phyloP scores from a whole-genome alignment of 2,329 filamentous ascomycete species.

The Fusarium proliferatum region DNA sequence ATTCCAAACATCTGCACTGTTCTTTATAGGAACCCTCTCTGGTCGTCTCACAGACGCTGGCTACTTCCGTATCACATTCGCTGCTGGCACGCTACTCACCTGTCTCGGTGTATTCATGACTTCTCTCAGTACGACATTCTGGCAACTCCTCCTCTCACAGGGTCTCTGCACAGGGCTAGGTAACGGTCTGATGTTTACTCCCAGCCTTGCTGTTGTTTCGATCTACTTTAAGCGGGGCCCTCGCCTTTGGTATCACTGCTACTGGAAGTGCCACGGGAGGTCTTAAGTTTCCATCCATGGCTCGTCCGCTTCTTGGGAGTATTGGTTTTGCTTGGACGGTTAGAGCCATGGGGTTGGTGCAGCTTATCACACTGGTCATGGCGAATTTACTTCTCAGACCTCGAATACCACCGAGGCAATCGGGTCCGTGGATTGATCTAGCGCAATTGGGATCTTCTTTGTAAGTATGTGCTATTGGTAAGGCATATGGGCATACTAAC shows the following conservation, averaged over 20 bases:
- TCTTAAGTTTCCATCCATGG: neutral
- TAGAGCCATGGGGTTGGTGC: neutral
- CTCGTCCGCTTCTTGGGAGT: neutral
- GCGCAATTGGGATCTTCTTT: slow-evolving; percentile 4
- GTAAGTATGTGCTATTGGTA: neutral
- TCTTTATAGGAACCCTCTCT: neutral
- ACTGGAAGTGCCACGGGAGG: neutral
- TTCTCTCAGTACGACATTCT: neutral
- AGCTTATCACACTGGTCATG: neutral
- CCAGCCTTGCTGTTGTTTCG: neutral
- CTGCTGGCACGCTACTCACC: neutral
- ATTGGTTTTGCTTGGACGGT: neutral
- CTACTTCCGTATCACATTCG: neutral
- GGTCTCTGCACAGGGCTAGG: neutral
- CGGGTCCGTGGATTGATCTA: slow-evolving; percentile 11
- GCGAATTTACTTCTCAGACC: neutral
- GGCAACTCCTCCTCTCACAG: neutral
- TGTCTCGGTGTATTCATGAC: neutral
- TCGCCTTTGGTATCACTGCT: neutral
- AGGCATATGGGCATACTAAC: neutral
- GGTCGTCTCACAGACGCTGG: neutral
- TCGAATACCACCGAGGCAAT: neutral
- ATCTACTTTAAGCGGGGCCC: neutral
- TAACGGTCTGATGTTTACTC: neutral
- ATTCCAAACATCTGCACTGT: neutral